Percentiles rank a stretch among this genome's conserved stretches.
Conservation (phyloP, 1,284 basidiomycete species). For the Puccinia horiana region DNA sequence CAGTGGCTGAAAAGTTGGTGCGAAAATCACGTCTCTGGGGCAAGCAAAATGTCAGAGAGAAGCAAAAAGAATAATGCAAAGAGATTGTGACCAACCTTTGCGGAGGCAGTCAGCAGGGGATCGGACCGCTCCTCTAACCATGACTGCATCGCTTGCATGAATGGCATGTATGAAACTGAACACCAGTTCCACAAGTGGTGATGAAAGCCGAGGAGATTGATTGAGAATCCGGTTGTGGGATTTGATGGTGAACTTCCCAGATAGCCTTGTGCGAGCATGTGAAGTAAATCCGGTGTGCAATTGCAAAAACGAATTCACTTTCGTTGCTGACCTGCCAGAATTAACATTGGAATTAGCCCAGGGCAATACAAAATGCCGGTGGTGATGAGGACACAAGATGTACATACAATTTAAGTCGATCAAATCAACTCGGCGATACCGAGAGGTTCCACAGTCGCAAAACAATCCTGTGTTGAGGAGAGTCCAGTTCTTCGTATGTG, state of each 20-base stretch:
- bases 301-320: neutral
- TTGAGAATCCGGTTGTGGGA: neutral
- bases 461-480: too few relatives aligned
- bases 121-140: neutral
- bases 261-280: neutral
- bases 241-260: neutral
- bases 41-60: neutral
- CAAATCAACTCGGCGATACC: too few relatives aligned
- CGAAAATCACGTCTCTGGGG: neutral
- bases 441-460: too few relatives aligned
- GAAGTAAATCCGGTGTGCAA: neutral
- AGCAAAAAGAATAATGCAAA: neutral
- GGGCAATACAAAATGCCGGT: too few relatives aligned
- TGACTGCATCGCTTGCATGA: neutral
- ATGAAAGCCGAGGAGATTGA: neutral
- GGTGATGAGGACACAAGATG: too few relatives aligned
- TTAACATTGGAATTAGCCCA: neutral
- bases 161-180: neutral
- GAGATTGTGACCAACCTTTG: neutral
- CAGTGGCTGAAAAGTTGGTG: neutral
- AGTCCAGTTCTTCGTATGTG: too few relatives aligned
- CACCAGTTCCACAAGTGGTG: constrained; percentile 11
- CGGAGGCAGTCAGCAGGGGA: neutral
- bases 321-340: too few relatives aligned
- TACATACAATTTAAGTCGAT: too few relatives aligned